Evolutionary conservation across 208 protist species (phyloP).

Genomic region (Herpetomonas muscarum): DNA sequence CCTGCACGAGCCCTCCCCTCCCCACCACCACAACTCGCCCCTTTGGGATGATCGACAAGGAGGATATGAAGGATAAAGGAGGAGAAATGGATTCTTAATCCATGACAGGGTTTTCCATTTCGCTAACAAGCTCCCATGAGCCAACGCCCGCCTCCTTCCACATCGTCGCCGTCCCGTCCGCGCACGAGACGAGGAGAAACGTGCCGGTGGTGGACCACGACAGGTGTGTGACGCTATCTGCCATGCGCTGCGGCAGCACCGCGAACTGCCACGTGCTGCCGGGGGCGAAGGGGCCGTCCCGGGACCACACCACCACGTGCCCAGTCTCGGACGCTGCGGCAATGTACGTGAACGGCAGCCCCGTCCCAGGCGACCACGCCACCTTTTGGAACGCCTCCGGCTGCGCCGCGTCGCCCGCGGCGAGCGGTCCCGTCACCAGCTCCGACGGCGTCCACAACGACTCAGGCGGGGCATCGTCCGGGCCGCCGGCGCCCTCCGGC

Average conservation of each 20-base stretch:
- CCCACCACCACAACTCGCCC: background rate
- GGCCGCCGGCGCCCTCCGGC: background rate
- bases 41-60: background rate
- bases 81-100: background rate
- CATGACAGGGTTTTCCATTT: conserved; percentile 27
- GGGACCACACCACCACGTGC: conserved; percentile 69
- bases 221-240: conserved; percentile 59
- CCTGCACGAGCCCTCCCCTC: no score
- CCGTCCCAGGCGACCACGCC: conserved; percentile 74
- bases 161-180: conserved; percentile 66
- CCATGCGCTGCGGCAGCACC: conserved; percentile 25
- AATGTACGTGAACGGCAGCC: conserved; percentile 80
- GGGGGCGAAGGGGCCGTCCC: conserved; percentile 49
- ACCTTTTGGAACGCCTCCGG: conserved; percentile 53
- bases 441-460: conserved; percentile 41
- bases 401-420: conserved; percentile 14
- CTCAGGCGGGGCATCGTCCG: conserved; percentile 15
- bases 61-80: background rate
- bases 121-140: conserved; percentile 61
- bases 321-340: conserved; percentile 75
- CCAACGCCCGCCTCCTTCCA: conserved; percentile 61
- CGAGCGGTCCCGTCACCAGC: conserved; percentile 23
- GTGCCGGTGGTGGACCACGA: conserved; percentile 83
- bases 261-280: conserved; percentile 16
- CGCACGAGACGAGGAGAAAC: conserved; percentile 75